These are phyloP conservation scores for Bacterosira constricta DNA, from an alignment of 108 stramenopile genomes.

Conservation along the genomic window DNA sequence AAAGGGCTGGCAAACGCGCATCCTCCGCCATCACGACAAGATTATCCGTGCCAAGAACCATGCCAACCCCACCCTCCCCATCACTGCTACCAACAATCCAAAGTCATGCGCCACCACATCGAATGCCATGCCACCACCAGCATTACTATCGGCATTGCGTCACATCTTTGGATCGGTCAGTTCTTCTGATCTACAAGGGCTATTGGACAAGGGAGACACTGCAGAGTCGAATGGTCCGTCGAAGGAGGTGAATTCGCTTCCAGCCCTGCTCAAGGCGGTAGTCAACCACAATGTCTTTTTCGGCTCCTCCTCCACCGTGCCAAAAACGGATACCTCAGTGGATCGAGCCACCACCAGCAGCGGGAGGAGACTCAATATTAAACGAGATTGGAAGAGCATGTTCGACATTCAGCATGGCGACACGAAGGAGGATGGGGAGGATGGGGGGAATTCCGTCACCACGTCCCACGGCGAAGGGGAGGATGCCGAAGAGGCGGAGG, in stretches of 20 bases:
- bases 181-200: conserved; percentile 13
- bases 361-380: too few species aligned
- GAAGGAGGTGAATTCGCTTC: conserved; percentile 23
- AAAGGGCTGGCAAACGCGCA: conserved; percentile 34
- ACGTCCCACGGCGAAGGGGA: not conserved
- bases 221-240: conserved; percentile 3
- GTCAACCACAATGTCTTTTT: conserved; percentile 35
- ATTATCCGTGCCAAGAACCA: conserved; percentile 52
- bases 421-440: not conserved
- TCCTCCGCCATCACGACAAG: conserved; percentile 69
- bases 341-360: too few species aligned
- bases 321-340: too few species aligned
- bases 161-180: conserved; percentile 40
- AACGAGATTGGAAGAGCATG: not conserved
- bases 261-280: conserved; percentile 37
- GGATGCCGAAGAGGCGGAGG: not conserved
- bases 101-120: not conserved
- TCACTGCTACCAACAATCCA: too few species aligned
- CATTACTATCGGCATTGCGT: conserved; percentile 62
- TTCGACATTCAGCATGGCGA: not conserved
- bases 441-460: not conserved
- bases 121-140: conserved; percentile 54
- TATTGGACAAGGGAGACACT: not conserved
- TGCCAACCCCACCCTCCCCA: not conserved
- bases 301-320: not conserved